A percentile compares a stretch with the other conserved stretches of the same genome.
Evolutionary conservation across 345 rosid genomes (phyloP).

Genomic region (Populus ilicifolia): DNA sequence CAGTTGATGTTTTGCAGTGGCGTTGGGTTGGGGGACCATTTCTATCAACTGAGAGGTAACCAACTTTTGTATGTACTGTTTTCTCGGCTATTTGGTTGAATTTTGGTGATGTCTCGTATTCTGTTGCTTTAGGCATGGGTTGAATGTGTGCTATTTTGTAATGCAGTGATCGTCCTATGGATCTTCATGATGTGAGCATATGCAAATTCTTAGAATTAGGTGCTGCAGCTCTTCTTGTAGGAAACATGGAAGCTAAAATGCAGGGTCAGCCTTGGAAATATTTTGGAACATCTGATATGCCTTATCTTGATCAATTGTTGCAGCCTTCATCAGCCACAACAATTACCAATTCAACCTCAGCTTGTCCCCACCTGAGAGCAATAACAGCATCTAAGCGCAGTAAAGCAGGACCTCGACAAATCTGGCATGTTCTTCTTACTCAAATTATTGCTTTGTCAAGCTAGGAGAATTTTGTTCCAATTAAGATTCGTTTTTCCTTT

Average conservation of each 20-base stretch:
- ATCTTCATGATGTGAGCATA: constrained; percentile 62
- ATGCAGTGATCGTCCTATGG: constrained; percentile 54
- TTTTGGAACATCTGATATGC: constrained; percentile 89
- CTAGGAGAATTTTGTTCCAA: constrained; percentile 1
- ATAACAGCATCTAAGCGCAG: constrained; percentile 88
- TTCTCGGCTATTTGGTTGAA: background rate
- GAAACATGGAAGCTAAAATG: constrained; percentile 91
- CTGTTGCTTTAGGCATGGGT: background rate
- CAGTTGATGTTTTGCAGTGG: constrained; percentile 76
- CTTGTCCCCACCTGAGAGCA: constrained; percentile 75
- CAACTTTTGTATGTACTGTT: constrained; percentile 1
- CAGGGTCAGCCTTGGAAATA: constrained; percentile 89
- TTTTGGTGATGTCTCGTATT: background rate
- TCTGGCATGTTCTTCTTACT: constrained; percentile 54
- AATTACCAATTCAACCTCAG: constrained; percentile 67
- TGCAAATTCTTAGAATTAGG: constrained; percentile 87
- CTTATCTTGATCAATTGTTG: constrained; percentile 86
- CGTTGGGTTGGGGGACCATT: constrained; percentile 70
- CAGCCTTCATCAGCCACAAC: constrained; percentile 83
- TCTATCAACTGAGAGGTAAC: constrained; percentile 68
- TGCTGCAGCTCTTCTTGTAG: constrained; percentile 91
- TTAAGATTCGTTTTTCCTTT: background rate
- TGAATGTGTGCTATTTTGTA: constrained; percentile 10
- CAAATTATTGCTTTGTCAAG: constrained; percentile 18
- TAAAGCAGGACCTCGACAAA: constrained; percentile 72